Conservation (phyloP, 2,329 filamentous ascomycete genomes). For the Verticillium tricorpus region DNA sequence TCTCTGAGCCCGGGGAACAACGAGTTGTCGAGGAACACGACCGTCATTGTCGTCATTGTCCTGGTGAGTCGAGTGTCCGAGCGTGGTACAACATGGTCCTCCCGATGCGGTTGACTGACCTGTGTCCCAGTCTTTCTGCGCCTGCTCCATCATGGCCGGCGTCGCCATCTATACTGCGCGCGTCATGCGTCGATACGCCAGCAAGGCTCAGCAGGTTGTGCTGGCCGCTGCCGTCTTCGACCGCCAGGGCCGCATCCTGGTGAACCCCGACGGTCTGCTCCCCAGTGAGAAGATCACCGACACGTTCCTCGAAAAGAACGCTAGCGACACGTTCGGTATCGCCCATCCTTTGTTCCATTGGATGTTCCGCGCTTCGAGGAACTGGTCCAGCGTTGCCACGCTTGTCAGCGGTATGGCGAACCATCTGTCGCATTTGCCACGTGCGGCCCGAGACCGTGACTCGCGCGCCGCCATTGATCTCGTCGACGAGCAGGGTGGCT, state of each 20-base stretch:
- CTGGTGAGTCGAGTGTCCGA: slow-evolving; percentile 44
- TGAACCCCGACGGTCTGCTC: slow-evolving; percentile 64
- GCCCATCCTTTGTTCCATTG: slow-evolving; percentile 80
- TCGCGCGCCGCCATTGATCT: slow-evolving; percentile 34
- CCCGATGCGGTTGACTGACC: neutral
- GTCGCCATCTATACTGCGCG: slow-evolving; percentile 51
- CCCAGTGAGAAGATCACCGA: slow-evolving; percentile 75
- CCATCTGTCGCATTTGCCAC: slow-evolving; percentile 55
- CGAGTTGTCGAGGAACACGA: slow-evolving; percentile 54
- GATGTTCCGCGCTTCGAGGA: slow-evolving; percentile 76
- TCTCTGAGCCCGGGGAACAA: slow-evolving; percentile 34
- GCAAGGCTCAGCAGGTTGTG: slow-evolving; percentile 57
- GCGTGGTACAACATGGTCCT: neutral
- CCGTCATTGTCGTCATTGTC: slow-evolving; percentile 68
- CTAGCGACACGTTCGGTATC: slow-evolving; percentile 70
- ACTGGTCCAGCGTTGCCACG: slow-evolving; percentile 67
- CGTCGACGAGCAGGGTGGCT: slow-evolving; percentile 48
- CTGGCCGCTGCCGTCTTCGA: slow-evolving; percentile 64
- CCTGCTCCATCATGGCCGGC: slow-evolving; percentile 54
- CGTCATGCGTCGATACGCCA: slow-evolving; percentile 47
- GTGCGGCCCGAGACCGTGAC: slow-evolving; percentile 32
- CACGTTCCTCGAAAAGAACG: slow-evolving; percentile 61
- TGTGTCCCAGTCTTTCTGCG: slow-evolving; percentile 49
- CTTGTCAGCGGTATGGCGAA: slow-evolving; percentile 68
- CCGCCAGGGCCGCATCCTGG: slow-evolving; percentile 59